phyloP scores from a whole-genome alignment of 192 early-diverging fungal species.

The Bifiguratus adelaidae region DNA sequence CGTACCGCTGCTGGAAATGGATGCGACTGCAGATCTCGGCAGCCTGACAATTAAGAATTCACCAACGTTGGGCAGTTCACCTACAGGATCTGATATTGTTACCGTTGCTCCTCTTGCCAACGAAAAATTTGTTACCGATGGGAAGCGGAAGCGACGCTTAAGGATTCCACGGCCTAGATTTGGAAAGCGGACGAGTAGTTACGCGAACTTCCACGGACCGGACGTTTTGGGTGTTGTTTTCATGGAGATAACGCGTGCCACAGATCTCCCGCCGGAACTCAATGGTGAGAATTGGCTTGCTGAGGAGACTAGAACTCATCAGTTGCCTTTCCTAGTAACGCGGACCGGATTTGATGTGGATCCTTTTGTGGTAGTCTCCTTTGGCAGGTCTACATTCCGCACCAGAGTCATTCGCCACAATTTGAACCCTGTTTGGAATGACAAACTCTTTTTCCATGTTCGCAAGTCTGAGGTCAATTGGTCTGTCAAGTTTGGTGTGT shows the following conservation, averaged over 20 bases:
- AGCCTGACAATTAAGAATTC: neutral
- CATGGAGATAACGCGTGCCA: constrained; percentile 33
- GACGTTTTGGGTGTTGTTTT: constrained; percentile 33
- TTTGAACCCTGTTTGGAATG: constrained; percentile 66
- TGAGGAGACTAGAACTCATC: neutral
- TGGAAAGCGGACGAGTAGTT: neutral
- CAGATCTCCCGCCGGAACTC: constrained; percentile 27
- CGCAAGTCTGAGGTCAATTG: constrained; percentile 26
- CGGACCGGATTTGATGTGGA: constrained; percentile 66
- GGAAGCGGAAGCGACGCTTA: neutral
- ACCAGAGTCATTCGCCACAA: constrained; percentile 55
- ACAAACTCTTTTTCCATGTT: constrained; percentile 54
- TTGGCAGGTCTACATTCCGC: constrained; percentile 58
- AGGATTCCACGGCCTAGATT: neutral
- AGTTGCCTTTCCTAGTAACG: constrained; percentile 16
- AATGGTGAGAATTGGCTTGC: too few relatives aligned
- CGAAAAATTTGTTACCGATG: neutral
- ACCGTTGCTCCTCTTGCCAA: neutral
- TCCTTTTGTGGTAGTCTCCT: constrained; percentile 70
- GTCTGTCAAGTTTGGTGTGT: constrained; percentile 45
- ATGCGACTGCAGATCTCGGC: neutral
- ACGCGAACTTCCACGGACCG: constrained; percentile 8
- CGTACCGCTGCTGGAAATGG: too few relatives aligned
- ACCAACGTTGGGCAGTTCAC: too few relatives aligned
- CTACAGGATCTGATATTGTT: neutral